Conservation (phyloP, 2,329 filamentous ascomycete genomes). For the Moelleriella libera region DNA sequence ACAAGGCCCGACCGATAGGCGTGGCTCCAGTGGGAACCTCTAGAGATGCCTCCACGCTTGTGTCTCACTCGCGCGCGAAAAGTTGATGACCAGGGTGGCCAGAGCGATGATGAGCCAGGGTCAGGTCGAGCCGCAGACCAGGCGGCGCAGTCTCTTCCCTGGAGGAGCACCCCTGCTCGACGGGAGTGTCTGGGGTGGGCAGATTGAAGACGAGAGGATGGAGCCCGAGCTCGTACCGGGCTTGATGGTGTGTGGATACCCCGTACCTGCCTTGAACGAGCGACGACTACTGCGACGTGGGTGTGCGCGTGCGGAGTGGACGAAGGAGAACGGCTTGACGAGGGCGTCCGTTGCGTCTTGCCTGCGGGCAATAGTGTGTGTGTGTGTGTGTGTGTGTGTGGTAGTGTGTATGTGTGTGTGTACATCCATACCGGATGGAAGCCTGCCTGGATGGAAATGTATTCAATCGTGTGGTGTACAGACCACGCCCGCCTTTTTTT, state of each 20-base stretch:
- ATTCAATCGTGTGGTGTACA: no score
- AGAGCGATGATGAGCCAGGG: conserved; percentile 8
- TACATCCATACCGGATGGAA: no score
- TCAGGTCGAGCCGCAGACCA: conserved; percentile 4
- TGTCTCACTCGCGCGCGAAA: conserved; percentile 30
- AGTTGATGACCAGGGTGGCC: conserved; percentile 19
- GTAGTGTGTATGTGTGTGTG: no score
- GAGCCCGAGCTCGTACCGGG: conserved; percentile 4
- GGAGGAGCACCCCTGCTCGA: not conserved
- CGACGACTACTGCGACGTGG: conserved; percentile 1
- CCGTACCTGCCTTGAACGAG: conserved; percentile 2
- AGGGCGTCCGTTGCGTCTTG: no score
- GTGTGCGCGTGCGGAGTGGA: not conserved
- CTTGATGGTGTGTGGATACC: conserved; percentile 4
- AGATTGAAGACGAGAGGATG: conserved; percentile 4
- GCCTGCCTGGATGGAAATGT: no score
- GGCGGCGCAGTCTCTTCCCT: conserved; percentile 4
- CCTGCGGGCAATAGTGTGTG: no score
- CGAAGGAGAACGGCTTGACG: not conserved
- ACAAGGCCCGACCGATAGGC: conserved; percentile 5
- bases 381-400: no score
- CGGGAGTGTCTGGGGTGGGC: conserved; percentile 5
- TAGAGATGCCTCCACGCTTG: conserved; percentile 21
- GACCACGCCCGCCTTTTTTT: not conserved
- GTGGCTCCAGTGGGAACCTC: conserved; percentile 8